Conservation (phyloP, 108 stramenopile genomes). For the Skeletonema menzelii region DNA sequence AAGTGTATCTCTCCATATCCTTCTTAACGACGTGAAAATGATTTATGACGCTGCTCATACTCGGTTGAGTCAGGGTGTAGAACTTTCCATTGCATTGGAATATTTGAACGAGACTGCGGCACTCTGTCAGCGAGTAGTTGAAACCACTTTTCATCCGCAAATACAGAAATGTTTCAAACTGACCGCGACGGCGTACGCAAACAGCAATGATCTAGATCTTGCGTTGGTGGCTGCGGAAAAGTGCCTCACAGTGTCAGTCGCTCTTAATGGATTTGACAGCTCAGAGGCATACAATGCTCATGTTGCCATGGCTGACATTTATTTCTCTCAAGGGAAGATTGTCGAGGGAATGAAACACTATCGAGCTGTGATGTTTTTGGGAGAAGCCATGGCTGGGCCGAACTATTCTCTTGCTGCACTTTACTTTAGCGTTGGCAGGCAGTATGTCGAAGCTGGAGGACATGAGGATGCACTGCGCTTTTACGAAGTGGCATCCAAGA, state of each 20-base stretch:
- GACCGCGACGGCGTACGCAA: constrained; percentile 72
- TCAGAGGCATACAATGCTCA: constrained; percentile 61
- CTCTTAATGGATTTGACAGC: constrained; percentile 84
- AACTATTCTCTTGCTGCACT: constrained; percentile 61
- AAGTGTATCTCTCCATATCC: constrained; percentile 68
- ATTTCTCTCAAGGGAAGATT: constrained; percentile 46
- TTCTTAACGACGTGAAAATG: constrained; percentile 78
- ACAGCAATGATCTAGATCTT: constrained; percentile 65
- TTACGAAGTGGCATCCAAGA: constrained; percentile 53
- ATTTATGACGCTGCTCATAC: constrained; percentile 75
- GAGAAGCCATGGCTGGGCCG: constrained; percentile 86
- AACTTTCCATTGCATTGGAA: constrained; percentile 68
- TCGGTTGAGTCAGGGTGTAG: constrained; percentile 46
- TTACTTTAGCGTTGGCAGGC: constrained; percentile 84
- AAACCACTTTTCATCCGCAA: constrained; percentile 72
- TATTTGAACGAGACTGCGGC: constrained; percentile 77
- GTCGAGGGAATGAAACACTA: constrained; percentile 71
- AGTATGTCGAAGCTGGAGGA: constrained; percentile 68
- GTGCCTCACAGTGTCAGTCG: constrained; percentile 76
- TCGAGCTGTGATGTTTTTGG: constrained; percentile 83
- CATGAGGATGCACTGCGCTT: constrained; percentile 56
- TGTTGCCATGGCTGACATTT: constrained; percentile 59
- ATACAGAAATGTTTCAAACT: constrained; percentile 73
- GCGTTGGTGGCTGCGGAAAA: constrained; percentile 68
- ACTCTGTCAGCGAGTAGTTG: constrained; percentile 79